Base-by-base conservation (phyloP, 176 grass and related monocot species). In the Ensete ventricosum region DNA sequence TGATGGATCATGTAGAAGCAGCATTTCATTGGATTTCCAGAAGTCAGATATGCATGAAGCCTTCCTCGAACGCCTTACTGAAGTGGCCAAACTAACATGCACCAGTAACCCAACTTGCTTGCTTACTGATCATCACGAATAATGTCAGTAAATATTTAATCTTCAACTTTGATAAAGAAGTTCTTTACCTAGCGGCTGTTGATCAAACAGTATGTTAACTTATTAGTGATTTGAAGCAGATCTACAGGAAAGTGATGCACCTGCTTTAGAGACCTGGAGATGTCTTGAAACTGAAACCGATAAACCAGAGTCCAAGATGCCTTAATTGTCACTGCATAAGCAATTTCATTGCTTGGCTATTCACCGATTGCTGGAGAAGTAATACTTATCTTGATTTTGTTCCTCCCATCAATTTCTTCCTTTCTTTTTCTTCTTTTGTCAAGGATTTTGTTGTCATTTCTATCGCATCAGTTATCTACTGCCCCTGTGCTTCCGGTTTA, bases 11-110 rank as follows among this genome's bases (percentile, higher is more conserved):
- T 83, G 54, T 86, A 62, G 83, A 78, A 92, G 82, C 17, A 78
- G 59, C 29, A 22, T 67, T 20, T 62, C 22, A 14, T 89, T 88
- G 62, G 77, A 84, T 55, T 92, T 96, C 20, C 68, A 84, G 54
- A 88, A 74, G 81, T 96, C 93, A 58, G 76, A 69, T 63, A 79
- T 62, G 59, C 87, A 96, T 59, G 85, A 90, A 73, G 87, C 84
- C 59, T 78, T 96, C 26, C 87, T 84, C 12, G 13, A 79, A 78
- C 78, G 76, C 73, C 87, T 96, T 50, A 58, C 71, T 79, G 87
- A 86, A 86, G 83, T 69, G 34, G 81, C 81, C 9, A 84, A 67
- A 67, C 50, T 85, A 73, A 77, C 71, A 71, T 16, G 52, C 27
- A 77, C 57, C 43, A 52, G 78, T 14, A 21, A 50, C 64, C 68